Evolutionary conservation across 345 rosid genomes (phyloP), one percentile per base, ranked within the genome.

Genomic region (Rubroshorea leprosula): DNA sequence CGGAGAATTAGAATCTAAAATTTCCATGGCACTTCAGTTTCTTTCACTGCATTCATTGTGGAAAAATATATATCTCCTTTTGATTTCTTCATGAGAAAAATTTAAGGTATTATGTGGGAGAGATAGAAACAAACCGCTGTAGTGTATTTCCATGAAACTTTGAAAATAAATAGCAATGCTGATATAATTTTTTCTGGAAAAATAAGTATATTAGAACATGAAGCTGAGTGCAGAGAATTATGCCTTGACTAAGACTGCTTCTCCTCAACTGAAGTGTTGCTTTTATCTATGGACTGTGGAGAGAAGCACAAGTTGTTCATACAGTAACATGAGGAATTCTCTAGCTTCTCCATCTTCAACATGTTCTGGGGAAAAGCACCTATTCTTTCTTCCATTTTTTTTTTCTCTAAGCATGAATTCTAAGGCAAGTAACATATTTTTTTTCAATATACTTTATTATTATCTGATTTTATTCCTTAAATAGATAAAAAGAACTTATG

Each of bases 1-100:
- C 46, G 46, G 76, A 60, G 80, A 82, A 72, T 76, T 75, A 64
- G 83, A 79, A 82, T 82, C 73, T 63, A 12, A 23, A 19, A 24
- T n/a, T 57, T 65, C 44, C 67, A 52, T 52, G 63, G 54, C 41
- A 12, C 7, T 56, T 55, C 71, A 63, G 7, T 62, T 50, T 64
- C 69, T 35, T 15, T 61, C 49, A 22, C 63, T 72, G 57, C 49
- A 24, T 63, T 61, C 48, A 38, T 51, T 39, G 46, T 45, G 45
- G 23, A 1, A 8, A 51, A 23, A 48, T 60, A 61, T 60, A 56
- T 54, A 44, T 43, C 17, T 12, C 16, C 5, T 15, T 8, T 23
- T 26, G 43, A 47, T 20, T 9, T 6, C 9, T 29, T 53, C 51
- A 24, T 23, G 16, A 22, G 20, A 5, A 57, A 16, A 20, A 3